These are phyloP conservation scores for Candida namnaoensis DNA, from an alignment of 805 yeast genomes.

Conservation along the genomic window DNA sequence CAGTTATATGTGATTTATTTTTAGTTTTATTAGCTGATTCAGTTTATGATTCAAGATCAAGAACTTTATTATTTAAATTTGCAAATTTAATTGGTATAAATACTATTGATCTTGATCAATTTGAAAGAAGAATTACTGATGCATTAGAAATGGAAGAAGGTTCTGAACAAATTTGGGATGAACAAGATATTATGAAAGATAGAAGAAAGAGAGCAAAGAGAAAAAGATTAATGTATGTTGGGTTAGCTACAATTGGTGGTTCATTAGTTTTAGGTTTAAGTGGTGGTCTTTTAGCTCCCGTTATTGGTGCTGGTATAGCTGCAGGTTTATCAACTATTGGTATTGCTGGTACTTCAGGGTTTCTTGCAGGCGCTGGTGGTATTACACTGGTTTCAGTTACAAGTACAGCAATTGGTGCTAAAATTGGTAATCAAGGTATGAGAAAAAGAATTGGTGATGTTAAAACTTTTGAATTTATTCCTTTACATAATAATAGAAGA, in stretches of 20 bases:
- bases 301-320: conserved; percentile 96
- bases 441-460: conserved; percentile 83
- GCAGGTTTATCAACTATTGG: conserved; percentile 96
- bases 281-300: conserved; percentile 94
- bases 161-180: conserved; percentile 72
- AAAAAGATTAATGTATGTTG: conserved; percentile 76
- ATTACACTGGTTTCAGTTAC: conserved; percentile 89
- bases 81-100: conserved; percentile 52
- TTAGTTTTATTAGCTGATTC: conserved; percentile 75
- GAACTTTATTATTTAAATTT: conserved; percentile 66
- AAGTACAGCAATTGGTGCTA: conserved; percentile 86
- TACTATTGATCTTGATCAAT: conserved; percentile 70
- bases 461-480: conserved; percentile 86
- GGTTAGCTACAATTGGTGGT: conserved; percentile 94
- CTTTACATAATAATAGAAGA: conserved; percentile 84
- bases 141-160: conserved; percentile 83
- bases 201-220: conserved; percentile 61
- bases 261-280: conserved; percentile 89
- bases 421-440: conserved; percentile 83
- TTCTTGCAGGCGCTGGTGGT: conserved; percentile 95
- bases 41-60: conserved; percentile 80
- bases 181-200: conserved; percentile 53
- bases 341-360: conserved; percentile 85
- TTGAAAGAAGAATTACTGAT: conserved; percentile 86
- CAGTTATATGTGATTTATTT: conserved; percentile 85